Base-by-base conservation (phyloP, 148 eudicot genomes). In the Camellia lanceoleosa region DNA sequence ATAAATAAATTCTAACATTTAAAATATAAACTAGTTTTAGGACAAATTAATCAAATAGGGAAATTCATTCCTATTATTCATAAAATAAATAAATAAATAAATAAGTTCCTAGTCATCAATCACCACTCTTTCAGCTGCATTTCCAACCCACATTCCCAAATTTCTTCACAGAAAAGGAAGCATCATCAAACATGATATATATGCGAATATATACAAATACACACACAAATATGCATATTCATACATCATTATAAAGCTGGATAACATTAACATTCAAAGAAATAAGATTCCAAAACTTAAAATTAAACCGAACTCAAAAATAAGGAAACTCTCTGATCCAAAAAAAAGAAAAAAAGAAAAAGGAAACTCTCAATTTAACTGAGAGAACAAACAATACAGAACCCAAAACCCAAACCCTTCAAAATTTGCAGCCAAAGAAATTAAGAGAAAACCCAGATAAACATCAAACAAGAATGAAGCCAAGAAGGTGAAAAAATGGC, bases 391-490 rank as follows among this genome's bases (percentile, higher is more conserved):
- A 54, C 56, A 66, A 68, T 2, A 67, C n/a, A 7, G 54, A 72
- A 60, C n/a, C 61, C 54, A 55, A 69, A 77, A 80, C 8, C 42
- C 55, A 46, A 70, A 70, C 3, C 56, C 74, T 18, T 70, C 38
- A 3, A 70, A 47, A 9, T 16, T 70, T 13, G 41, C 56, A 7
- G 49, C 71, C 68, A 38, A 42, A 13, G 47, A 46, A 4, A 68
- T 7, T 4, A 16, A 47, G 38, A 15, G 62, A 58, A 47, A 16
- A 80, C 61, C 64, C 76, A 72, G 47, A 49, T 58, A 38, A 63
- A 49, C 15, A 41, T 43, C 49, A 61, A 13, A n/a, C 51, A 8
- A n/a, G 23, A 51, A 49, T n/a, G 64, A 54, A 63, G 73, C 7
- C 13, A 54, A 63, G 42, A 46, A 59, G 73, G 60, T n/a, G 68